Evolutionary conservation across 164 flowering plant genomes (phyloP).

Genomic region (Chimonanthus salicifolius): DNA sequence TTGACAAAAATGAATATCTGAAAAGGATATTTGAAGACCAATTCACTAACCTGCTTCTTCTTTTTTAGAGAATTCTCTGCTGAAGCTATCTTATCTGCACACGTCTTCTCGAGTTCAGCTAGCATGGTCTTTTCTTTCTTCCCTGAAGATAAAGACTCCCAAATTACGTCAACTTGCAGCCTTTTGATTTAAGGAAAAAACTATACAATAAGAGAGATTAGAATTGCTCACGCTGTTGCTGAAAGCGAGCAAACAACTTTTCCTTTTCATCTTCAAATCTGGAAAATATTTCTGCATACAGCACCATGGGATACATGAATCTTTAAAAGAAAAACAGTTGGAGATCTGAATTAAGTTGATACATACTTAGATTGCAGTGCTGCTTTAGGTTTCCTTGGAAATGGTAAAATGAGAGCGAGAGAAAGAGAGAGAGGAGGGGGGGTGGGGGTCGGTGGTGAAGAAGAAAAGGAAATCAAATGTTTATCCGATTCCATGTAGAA

Average conservation of each 20-base stretch:
- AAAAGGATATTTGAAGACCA: not conserved
- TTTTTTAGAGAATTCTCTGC: conserved; percentile 73
- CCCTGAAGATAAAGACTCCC: conserved; percentile 36
- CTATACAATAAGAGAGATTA: too few species aligned
- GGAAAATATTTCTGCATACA: conserved; percentile 58
- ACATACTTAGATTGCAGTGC: not conserved
- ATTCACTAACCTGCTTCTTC: conserved; percentile 67
- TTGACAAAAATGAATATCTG: too few species aligned
- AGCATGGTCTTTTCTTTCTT: conserved; percentile 77
- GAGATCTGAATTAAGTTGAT: not conserved
- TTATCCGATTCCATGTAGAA: not conserved
- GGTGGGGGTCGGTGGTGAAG: too few species aligned
- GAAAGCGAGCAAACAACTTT: conserved; percentile 57
- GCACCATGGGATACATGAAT: not conserved
- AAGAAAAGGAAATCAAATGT: not conserved
- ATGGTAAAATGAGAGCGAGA: not conserved
- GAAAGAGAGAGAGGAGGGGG: not conserved
- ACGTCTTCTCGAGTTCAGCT: conserved; percentile 62
- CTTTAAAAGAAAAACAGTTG: not conserved
- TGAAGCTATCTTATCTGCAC: conserved; percentile 56
- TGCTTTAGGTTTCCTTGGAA: not conserved
- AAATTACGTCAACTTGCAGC: not conserved
- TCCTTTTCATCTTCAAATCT: conserved; percentile 83
- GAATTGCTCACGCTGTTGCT: conserved; percentile 64
- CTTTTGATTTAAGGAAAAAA: not conserved